These are phyloP conservation scores for Fusarium stilboides DNA, from an alignment of 2,329 filamentous ascomycete genomes.

Conservation along the genomic window DNA sequence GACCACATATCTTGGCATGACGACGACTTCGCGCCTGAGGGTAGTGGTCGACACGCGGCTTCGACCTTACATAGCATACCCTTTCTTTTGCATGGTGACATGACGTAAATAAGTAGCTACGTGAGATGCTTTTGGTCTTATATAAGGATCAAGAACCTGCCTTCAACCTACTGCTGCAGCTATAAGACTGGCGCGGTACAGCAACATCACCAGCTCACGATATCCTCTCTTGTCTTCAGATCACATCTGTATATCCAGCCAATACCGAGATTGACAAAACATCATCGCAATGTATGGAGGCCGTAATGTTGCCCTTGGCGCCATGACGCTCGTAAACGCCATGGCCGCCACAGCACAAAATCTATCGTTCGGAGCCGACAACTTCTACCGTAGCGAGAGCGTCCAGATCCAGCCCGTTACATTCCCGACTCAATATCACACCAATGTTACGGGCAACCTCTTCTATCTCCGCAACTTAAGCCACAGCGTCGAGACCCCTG, in stretches of 20 bases:
- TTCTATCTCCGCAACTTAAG: not conserved
- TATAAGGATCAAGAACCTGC: too few relatives aligned
- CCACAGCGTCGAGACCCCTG: not conserved
- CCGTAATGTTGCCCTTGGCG: not conserved
- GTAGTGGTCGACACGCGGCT: not conserved
- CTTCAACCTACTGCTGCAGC: too few relatives aligned
- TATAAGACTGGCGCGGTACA: not conserved
- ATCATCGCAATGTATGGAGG: not conserved
- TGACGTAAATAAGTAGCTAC: not conserved
- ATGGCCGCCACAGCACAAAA: not conserved
- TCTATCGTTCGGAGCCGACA: conserved; percentile 6
- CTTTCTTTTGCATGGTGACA: not conserved
- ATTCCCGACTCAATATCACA: not conserved
- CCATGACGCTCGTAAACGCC: not conserved
- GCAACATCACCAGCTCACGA: not conserved
- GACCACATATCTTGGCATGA: not conserved
- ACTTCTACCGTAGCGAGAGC: conserved; percentile 2
- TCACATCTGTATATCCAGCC: not conserved
- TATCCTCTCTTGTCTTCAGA: not conserved
- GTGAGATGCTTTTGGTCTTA: too few relatives aligned
- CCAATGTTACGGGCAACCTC: not conserved
- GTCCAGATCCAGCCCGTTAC: not conserved
- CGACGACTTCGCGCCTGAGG: not conserved
- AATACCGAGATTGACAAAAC: not conserved
- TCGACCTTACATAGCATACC: not conserved